Evolutionary conservation across 495 filamentous ascomycete genomes (phyloP).

Genomic region (Annulohypoxylon maeteangense): DNA sequence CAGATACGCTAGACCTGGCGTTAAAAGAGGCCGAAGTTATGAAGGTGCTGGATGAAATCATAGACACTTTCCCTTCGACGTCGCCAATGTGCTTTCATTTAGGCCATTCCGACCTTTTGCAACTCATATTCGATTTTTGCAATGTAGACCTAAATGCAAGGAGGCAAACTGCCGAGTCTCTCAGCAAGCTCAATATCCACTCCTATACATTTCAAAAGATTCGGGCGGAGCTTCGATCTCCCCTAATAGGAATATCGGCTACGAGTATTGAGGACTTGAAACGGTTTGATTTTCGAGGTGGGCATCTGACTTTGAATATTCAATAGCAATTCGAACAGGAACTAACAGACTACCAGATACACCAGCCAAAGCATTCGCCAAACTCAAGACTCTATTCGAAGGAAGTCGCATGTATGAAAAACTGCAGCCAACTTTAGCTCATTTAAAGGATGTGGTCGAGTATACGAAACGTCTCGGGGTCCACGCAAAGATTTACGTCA

Average conservation of each 20-base stretch:
- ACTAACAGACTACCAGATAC: slow-evolving; percentile 62
- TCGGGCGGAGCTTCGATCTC: slow-evolving; percentile 80
- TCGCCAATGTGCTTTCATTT: slow-evolving; percentile 89
- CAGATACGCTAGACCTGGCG: slow-evolving; percentile 81
- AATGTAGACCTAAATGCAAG: slow-evolving; percentile 75
- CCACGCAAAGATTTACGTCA: slow-evolving; percentile 81
- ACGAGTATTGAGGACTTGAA: slow-evolving; percentile 92
- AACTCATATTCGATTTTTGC: slow-evolving; percentile 88
- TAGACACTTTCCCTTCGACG: slow-evolving; percentile 81
- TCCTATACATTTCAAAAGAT: slow-evolving; percentile 88
- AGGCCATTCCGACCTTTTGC: slow-evolving; percentile 86
- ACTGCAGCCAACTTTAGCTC: slow-evolving; percentile 77
- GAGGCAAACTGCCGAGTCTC: slow-evolving; percentile 77
- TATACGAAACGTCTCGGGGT: slow-evolving; percentile 82
- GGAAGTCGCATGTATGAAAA: slow-evolving; percentile 73
- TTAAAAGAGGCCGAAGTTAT: slow-evolving; percentile 94
- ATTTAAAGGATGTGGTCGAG: slow-evolving; percentile 76
- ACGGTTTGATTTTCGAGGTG: slow-evolving; percentile 89
- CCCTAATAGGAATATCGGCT: slow-evolving; percentile 81
- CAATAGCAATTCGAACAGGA: background rate
- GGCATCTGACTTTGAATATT: slow-evolving; percentile 30
- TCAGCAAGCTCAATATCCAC: slow-evolving; percentile 88
- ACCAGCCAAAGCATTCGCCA: slow-evolving; percentile 76
- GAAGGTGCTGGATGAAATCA: slow-evolving; percentile 92
- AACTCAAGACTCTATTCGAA: slow-evolving; percentile 77